These are phyloP conservation scores for Ceriops zippeliana DNA, from an alignment of 345 rosid genomes.

Conservation along the genomic window DNA sequence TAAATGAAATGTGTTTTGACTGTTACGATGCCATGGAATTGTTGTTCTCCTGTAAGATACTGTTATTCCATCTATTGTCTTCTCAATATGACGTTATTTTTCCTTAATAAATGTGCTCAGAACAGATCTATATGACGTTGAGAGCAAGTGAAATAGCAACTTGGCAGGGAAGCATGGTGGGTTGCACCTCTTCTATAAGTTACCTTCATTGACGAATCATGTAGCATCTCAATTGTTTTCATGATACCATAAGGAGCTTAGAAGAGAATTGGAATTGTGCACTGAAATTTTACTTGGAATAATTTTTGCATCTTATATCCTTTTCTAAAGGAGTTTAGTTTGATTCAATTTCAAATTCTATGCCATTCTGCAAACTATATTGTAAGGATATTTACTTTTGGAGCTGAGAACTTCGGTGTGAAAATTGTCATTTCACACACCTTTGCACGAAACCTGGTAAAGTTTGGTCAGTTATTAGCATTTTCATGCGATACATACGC, in stretches of 20 bases:
- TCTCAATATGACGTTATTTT: background rate
- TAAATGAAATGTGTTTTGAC: background rate
- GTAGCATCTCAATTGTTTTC: background rate
- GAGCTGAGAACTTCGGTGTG: background rate
- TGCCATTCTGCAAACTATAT: background rate
- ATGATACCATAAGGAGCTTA: conserved; percentile 1
- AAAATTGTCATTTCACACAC: background rate
- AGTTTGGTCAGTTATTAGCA: too few species aligned
- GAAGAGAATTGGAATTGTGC: conserved; percentile 3
- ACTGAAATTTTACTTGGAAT: conserved; percentile 9
- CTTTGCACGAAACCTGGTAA: too few species aligned
- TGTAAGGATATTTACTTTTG: background rate
- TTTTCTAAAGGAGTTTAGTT: background rate
- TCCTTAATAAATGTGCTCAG: conserved; percentile 19
- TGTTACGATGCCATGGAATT: background rate
- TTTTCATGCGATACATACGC: too few species aligned
- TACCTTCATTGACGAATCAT: background rate
- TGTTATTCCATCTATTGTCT: background rate
- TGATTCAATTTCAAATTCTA: background rate
- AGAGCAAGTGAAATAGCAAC: conserved; percentile 43
- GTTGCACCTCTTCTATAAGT: background rate
- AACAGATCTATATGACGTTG: conserved; percentile 42
- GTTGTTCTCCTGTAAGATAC: background rate
- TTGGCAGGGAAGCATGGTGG: conserved; percentile 10
- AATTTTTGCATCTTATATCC: conserved; percentile 7